Base-by-base conservation (phyloP, 1,284 basidiomycete species). In the Phellopilus nigrolimitatus region DNA sequence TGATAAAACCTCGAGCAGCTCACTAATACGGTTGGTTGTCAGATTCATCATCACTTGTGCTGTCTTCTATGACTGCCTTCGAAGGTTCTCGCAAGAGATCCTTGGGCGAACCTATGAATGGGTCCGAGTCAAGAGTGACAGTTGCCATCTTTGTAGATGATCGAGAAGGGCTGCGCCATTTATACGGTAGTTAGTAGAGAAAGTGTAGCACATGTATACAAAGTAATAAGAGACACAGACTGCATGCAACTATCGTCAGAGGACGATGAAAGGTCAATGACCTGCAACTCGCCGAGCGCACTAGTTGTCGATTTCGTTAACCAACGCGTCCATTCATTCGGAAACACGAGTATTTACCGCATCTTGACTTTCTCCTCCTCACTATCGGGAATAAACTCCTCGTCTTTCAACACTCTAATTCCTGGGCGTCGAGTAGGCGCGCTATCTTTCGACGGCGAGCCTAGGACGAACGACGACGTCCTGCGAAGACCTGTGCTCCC, bases 331-430 rank as follows among this genome's bases (percentile, higher is more conserved):
- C 5, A 8, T 21, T 21, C 17, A 27, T 22, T 33, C 33, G 4
- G n/a, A 13, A 41, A 24, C 9, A n/a, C n/a, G 9, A 3, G 28
- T 33, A 34, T 3, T 22, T 22, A 44, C 43, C 31, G 22, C 4
- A 17, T 41, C 51, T 31, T 36, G 28, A 38, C 34, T 36, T 64
- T 60, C 55, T 72, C 70, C 41, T 71, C 71, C 51, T 73, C 72
- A 51, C 69, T 72, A 53, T 73, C 71, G 27, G 71, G 68, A 21
- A 71, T 59, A 21, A 70, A 58, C 30, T 24, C 31, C 1, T 31
- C 30, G 13, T 47, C 28, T 28, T 19, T 30, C 24, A 13, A 31
- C 7, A 12, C 21, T 34, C 48, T n/a, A n/a, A n/a, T 36, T 9
- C 15, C 25, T 12, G 40, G 28, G 12, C 31, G 27, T 43, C 25